A percentile compares a stretch with the other conserved stretches of the same genome.
Evolutionary conservation across 2,329 filamentous ascomycete species (phyloP).

Genomic region (Epichloe sibirici): DNA sequence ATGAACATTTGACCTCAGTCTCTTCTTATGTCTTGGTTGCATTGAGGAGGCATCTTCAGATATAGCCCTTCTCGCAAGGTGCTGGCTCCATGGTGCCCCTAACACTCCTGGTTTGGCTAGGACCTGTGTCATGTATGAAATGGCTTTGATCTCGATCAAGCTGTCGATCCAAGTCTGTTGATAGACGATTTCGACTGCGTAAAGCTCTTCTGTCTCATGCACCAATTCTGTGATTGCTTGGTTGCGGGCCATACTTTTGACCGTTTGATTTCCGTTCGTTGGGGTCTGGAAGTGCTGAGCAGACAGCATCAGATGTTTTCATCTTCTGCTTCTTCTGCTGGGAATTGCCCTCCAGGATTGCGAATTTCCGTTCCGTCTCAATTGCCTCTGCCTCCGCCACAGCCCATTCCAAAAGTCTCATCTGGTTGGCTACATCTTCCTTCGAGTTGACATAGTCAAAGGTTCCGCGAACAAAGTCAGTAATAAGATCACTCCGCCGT

Average conservation of each 20-base stretch:
- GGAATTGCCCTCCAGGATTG: neutral
- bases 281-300: neutral
- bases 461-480: slow-evolving; percentile 4
- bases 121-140: neutral
- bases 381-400: slow-evolving; percentile 15
- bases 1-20: slow-evolving; percentile 1
- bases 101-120: neutral
- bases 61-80: neutral
- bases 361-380: too few species aligned
- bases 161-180: too few species aligned
- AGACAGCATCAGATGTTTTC: neutral
- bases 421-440: slow-evolving; percentile 9
- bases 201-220: neutral
- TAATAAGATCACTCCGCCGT: neutral
- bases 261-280: slow-evolving; percentile 1
- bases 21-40: neutral
- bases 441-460: slow-evolving; percentile 6
- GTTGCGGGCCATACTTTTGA: neutral
- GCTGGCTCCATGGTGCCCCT: neutral
- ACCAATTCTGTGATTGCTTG: neutral
- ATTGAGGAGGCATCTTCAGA: neutral
- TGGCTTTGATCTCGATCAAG: too few species aligned
- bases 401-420: slow-evolving; percentile 14
- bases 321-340: neutral
- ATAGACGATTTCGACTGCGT: neutral